These are phyloP conservation scores for Blastocystis sp. DNA, from an alignment of 352 stramenopile genomes.

Conservation along the genomic window DNA sequence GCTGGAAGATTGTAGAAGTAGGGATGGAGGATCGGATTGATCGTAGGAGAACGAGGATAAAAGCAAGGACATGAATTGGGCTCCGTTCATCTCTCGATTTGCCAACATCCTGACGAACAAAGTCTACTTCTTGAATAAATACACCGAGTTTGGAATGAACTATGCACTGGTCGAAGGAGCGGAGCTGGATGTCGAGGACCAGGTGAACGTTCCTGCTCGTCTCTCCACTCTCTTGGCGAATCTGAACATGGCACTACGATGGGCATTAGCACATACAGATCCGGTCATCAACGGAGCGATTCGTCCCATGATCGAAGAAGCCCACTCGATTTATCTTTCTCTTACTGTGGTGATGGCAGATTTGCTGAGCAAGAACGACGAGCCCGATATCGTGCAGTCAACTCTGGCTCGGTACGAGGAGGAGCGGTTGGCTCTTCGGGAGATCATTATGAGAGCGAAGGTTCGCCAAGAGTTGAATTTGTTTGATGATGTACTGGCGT, in stretches of 20 bases:
- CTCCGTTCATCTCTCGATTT: slow-evolving; percentile 57
- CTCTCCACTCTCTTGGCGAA: slow-evolving; percentile 41
- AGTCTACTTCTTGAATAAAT: slow-evolving; percentile 54
- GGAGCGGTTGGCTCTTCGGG: slow-evolving; percentile 41
- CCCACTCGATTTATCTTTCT: slow-evolving; percentile 28
- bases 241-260: slow-evolving; percentile 52
- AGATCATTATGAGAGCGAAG: slow-evolving; percentile 46
- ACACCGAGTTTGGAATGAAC: slow-evolving; percentile 50
- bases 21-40: background rate
- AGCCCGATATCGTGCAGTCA: slow-evolving; percentile 33
- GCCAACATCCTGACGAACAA: slow-evolving; percentile 59
- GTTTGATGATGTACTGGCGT: background rate
- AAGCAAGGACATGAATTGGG: slow-evolving; percentile 48
- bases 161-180: slow-evolving; percentile 28
- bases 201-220: slow-evolving; percentile 54
- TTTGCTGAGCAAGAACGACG: slow-evolving; percentile 49
- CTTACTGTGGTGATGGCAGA: slow-evolving; percentile 50
- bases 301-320: slow-evolving; percentile 57
- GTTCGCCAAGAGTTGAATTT: slow-evolving; percentile 10
- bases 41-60: slow-evolving; percentile 54
- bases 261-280: slow-evolving; percentile 51
- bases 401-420: slow-evolving; percentile 41
- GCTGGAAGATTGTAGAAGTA: slow-evolving; percentile 59
- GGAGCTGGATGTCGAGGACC: slow-evolving; percentile 46
- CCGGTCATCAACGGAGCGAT: slow-evolving; percentile 59